Evolutionary conservation across 805 yeast species (phyloP), one percentile per base, ranked within the genome.

Genomic region (Komagataella populi): DNA sequence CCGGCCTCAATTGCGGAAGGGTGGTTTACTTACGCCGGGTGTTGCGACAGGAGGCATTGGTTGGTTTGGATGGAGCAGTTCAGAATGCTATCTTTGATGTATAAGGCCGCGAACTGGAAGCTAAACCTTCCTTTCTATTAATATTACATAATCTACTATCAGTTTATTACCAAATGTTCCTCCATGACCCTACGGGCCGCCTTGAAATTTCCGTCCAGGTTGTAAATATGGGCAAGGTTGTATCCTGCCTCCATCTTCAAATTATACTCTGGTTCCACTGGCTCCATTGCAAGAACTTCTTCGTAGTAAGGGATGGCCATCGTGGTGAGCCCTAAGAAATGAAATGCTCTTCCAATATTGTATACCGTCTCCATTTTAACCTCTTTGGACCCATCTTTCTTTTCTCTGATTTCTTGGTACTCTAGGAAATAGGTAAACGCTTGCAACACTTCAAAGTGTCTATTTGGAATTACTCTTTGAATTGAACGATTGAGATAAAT

Each of bases 401-500:
- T 63, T 3, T 66, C 56, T 53, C 93, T 69, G 6, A 74, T 61
- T 16, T 77, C 79, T 45, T 73, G 71, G 59, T 93, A 93, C 57
- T 87, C 93, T 60, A 77, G 65, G 54, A 93, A 62, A 59, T 78
- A 89, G 52, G 90, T 80, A 48, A 93, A 67, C 0, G 96, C 97
- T 60, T 93, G 97, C 1, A 93, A 68, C 20, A 93, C 71, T 61
- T 90, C 97, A 53, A 85, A 73, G 60, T 91, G 96, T 52, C 97
- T 78, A 63, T 88, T 87, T 6, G 82, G 74, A 4, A 96, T 83
- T 53, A 87, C 80, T 55, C 99, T 73, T 65, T 93, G 98, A 81
- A 90, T 83, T 0, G 97, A 85, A 46, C 98, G 74, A 59, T 91
- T 96, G 22, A 90, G 70, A 65, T 89, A 90, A 0, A 90, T 81